Evolutionary conservation across 768 basidiomycete genomes (phyloP).

Genomic region (Candolleomyces efflorescens): DNA sequence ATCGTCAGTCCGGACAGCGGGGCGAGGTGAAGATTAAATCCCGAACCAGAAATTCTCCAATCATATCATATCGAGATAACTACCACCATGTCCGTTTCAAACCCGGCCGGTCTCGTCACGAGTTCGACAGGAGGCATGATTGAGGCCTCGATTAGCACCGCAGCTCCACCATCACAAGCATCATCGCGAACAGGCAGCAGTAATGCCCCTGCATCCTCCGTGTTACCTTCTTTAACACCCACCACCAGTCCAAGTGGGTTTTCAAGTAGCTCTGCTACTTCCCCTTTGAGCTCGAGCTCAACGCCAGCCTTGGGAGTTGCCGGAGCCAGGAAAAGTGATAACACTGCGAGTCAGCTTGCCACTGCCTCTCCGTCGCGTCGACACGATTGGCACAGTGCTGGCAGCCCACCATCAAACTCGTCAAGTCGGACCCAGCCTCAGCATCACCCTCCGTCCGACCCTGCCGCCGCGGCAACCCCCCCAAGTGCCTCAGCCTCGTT

Average conservation of each 20-base stretch:
- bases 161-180: constrained; percentile 3
- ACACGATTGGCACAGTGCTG: background rate
- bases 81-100: constrained; percentile 4
- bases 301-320: background rate
- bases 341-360: background rate
- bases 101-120: constrained; percentile 9
- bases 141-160: background rate
- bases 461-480: background rate
- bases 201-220: constrained; percentile 1
- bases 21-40: background rate
- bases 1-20: background rate
- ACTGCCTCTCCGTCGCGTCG: background rate
- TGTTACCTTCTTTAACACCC: background rate
- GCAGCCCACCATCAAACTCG: constrained; percentile 3
- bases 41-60: background rate
- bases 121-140: constrained; percentile 1
- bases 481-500: constrained; percentile 6
- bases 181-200: constrained; percentile 7
- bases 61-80: background rate
- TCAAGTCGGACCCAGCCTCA: background rate
- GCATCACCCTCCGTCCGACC: constrained; percentile 1
- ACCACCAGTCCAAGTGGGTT: background rate
- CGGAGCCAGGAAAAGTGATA: background rate
- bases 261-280: background rate
- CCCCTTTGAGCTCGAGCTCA: background rate